Conservation (phyloP, 805 yeast genomes). For the Candida chauliodis region DNA sequence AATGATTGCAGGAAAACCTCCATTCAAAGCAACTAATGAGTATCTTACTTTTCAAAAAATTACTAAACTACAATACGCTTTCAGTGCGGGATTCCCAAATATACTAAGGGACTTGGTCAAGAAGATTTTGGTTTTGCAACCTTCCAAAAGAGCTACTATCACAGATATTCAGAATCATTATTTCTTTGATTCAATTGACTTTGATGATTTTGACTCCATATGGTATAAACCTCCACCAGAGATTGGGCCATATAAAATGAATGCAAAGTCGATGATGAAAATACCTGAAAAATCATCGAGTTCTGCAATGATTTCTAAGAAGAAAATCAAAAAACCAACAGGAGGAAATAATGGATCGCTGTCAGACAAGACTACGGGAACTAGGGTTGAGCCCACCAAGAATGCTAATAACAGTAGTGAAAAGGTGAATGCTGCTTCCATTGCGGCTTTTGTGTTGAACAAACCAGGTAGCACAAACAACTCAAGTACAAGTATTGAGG, state of each 20-base stretch:
- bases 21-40: constrained; percentile 81
- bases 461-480: constrained; percentile 27
- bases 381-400: not conserved
- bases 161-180: constrained; percentile 58
- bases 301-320: constrained; percentile 6
- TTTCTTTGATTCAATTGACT: constrained; percentile 68
- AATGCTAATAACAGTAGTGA: constrained; percentile 4
- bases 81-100: constrained; percentile 59
- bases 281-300: constrained; percentile 42
- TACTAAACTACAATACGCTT: constrained; percentile 75
- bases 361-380: too few relatives aligned
- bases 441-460: constrained; percentile 38
- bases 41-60: constrained; percentile 79
- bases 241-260: constrained; percentile 66
- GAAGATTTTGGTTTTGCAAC: constrained; percentile 66
- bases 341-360: not conserved
- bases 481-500: constrained; percentile 19
- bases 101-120: constrained; percentile 62
- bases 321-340: constrained; percentile 10
- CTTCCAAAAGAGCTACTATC: constrained; percentile 60
- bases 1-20: constrained; percentile 68
- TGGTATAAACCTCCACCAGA: constrained; percentile 72
- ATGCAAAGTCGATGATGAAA: constrained; percentile 76
- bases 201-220: constrained; percentile 59
- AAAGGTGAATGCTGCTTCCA: constrained; percentile 32